These are phyloP conservation scores for Alloteropsis semialata DNA, from an alignment of 176 grass and related monocot species.

Conservation along the genomic window DNA sequence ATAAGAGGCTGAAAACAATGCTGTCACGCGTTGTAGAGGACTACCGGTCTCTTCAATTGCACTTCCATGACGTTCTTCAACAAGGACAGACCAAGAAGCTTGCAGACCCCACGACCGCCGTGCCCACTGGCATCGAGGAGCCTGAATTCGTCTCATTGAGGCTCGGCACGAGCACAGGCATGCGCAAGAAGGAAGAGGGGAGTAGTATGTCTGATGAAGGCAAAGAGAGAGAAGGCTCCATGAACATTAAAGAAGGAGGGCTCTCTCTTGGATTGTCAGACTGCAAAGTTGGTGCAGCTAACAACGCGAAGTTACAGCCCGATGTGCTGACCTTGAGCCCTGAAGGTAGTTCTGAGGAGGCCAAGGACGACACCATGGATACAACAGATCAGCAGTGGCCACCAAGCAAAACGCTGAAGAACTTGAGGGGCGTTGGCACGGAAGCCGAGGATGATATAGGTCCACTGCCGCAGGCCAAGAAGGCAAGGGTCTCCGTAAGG, in stretches of 20 bases:
- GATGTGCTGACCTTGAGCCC: slow-evolving; percentile 53
- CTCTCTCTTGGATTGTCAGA: slow-evolving; percentile 53
- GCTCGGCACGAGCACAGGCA: slow-evolving; percentile 47
- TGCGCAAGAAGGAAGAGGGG: slow-evolving; percentile 39
- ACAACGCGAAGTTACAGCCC: slow-evolving; percentile 9
- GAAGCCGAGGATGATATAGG: slow-evolving; percentile 43
- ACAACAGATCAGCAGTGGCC: slow-evolving; percentile 40
- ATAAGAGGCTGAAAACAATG: slow-evolving; percentile 63
- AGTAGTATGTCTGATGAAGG: background rate
- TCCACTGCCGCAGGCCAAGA: slow-evolving; percentile 56
- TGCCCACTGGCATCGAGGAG: slow-evolving; percentile 17
- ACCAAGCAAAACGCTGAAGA: slow-evolving; percentile 50
- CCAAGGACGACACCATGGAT: slow-evolving; percentile 21
- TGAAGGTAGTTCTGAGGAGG: slow-evolving; percentile 50
- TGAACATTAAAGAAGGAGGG: slow-evolving; percentile 29
- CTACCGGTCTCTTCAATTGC: slow-evolving; percentile 62
- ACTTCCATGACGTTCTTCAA: slow-evolving; percentile 50
- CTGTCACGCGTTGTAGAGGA: slow-evolving; percentile 51
- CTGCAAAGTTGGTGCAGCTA: slow-evolving; percentile 31
- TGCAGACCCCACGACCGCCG: background rate
- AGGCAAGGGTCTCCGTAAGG: slow-evolving; percentile 73
- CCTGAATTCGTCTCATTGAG: slow-evolving; percentile 43
- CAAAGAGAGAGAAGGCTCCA: slow-evolving; percentile 16
- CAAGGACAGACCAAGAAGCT: slow-evolving; percentile 30
- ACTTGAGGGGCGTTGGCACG: background rate